Conservation (phyloP, 176 grass and related monocot genomes). For the Oryza brachyantha region DNA sequence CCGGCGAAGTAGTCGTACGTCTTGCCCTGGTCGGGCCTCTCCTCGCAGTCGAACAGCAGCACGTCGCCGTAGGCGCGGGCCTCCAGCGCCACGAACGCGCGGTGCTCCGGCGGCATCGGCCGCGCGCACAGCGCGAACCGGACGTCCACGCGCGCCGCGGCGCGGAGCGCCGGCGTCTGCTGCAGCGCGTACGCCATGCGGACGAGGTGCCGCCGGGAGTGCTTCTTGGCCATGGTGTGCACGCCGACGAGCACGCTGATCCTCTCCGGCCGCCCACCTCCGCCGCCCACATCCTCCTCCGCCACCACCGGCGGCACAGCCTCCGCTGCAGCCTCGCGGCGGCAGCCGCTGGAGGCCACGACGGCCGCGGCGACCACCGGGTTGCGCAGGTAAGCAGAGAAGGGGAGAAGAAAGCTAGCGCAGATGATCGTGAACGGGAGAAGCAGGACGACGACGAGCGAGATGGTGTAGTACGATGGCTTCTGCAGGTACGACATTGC, state of each 20-base stretch:
- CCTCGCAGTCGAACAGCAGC: constrained; percentile 53
- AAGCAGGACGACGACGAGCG: constrained; percentile 25
- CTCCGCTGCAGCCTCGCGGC: neutral
- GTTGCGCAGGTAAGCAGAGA: constrained; percentile 22
- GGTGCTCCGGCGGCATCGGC: constrained; percentile 41
- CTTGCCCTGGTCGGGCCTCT: constrained; percentile 43
- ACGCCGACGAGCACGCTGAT: constrained; percentile 51
- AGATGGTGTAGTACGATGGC: neutral
- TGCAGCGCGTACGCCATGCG: constrained; percentile 61
- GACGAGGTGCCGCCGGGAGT: constrained; percentile 55
- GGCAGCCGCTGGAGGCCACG: neutral
- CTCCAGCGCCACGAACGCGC: constrained; percentile 56
- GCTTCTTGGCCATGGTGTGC: constrained; percentile 51
- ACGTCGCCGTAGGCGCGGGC: constrained; percentile 53
- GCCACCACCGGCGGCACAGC: neutral
- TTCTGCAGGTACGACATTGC: constrained; percentile 19
- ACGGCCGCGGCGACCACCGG: neutral
- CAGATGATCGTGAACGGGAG: constrained; percentile 34
- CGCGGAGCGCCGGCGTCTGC: constrained; percentile 13
- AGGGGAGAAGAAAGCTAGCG: neutral
- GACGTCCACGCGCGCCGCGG: constrained; percentile 51
- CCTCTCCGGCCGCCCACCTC: neutral
- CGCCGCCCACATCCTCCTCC: neutral
- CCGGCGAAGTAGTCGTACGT: constrained; percentile 65
- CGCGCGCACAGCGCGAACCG: constrained; percentile 56